Conservation (phyloP, 2,329 filamentous ascomycete species). For the Diaporthe capsici region DNA sequence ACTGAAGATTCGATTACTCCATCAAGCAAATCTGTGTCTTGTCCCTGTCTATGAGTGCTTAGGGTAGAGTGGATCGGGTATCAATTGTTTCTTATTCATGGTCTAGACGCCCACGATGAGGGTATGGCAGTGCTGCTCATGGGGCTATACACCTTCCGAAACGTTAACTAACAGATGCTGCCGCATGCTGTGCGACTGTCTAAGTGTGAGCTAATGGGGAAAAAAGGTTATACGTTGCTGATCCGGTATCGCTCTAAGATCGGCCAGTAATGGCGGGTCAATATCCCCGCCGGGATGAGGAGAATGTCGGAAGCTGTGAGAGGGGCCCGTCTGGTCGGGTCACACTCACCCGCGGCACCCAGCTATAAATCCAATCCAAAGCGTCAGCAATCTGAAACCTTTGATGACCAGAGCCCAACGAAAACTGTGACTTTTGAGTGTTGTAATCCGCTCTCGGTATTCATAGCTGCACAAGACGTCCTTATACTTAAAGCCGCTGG, state of each 20-base stretch:
- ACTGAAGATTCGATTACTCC: background rate
- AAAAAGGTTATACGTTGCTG: background rate
- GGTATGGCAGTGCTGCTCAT: background rate
- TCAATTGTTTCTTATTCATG: no score
- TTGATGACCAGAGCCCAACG: background rate
- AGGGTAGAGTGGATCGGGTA: no score
- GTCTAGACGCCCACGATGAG: background rate
- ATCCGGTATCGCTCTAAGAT: slow-evolving; percentile 27
- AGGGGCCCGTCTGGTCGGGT: slow-evolving; percentile 18
- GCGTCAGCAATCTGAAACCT: background rate
- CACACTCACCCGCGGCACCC: background rate
- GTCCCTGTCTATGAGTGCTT: background rate
- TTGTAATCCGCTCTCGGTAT: background rate
- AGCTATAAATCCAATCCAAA: background rate
- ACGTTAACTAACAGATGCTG: background rate
- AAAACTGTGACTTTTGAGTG: background rate
- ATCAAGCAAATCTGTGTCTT: background rate
- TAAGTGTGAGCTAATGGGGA: background rate
- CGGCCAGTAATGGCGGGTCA: slow-evolving; percentile 2
- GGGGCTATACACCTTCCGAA: background rate
- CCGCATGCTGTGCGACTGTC: background rate
- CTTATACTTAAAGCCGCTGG: background rate
- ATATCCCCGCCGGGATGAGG: slow-evolving; percentile 9
- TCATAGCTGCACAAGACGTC: background rate
- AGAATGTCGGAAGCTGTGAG: slow-evolving; percentile 7